Conservation (phyloP, 2,329 filamentous ascomycete species). For the Claviceps sp. region DNA sequence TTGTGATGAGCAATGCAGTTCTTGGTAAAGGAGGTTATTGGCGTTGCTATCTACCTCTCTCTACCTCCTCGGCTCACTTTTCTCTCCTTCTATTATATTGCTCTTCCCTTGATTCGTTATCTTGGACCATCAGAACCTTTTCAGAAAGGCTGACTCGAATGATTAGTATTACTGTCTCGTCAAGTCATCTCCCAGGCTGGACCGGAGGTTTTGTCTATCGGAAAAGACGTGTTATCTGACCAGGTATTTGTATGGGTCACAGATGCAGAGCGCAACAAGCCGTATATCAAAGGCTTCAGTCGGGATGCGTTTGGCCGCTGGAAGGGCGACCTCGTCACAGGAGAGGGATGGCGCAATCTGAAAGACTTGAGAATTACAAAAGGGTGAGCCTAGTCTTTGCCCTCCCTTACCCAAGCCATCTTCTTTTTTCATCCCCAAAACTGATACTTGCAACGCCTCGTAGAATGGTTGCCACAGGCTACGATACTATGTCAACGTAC, state of each 20-base stretch:
- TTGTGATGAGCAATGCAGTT: background rate
- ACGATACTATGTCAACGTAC: slow-evolving; percentile 31
- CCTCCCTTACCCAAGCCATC: background rate
- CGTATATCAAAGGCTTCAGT: slow-evolving; percentile 42
- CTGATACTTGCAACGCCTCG: background rate
- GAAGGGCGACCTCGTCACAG: slow-evolving; percentile 45
- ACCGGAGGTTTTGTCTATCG: slow-evolving; percentile 33
- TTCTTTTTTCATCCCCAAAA: background rate
- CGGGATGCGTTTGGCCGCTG: slow-evolving; percentile 49
- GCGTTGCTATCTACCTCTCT: background rate
- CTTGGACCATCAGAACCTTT: no score
- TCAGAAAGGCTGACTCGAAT: background rate
- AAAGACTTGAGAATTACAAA: slow-evolving; percentile 44
- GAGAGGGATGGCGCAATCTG: slow-evolving; percentile 52
- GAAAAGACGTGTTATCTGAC: slow-evolving; percentile 38
- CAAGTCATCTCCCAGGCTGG: slow-evolving; percentile 24
- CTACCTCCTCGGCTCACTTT: background rate
- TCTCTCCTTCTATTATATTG: background rate
- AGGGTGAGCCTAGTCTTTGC: slow-evolving; percentile 22
- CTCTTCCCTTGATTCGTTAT: background rate
- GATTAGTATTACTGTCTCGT: slow-evolving; percentile 34
- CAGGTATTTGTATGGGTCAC: slow-evolving; percentile 43
- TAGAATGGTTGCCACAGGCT: slow-evolving; percentile 44
- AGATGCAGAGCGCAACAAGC: slow-evolving; percentile 52
- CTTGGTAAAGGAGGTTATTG: background rate